These are phyloP conservation scores for Persicaria tinctoria DNA, from an alignment of 148 eudicot genomes.

Conservation along the genomic window DNA sequence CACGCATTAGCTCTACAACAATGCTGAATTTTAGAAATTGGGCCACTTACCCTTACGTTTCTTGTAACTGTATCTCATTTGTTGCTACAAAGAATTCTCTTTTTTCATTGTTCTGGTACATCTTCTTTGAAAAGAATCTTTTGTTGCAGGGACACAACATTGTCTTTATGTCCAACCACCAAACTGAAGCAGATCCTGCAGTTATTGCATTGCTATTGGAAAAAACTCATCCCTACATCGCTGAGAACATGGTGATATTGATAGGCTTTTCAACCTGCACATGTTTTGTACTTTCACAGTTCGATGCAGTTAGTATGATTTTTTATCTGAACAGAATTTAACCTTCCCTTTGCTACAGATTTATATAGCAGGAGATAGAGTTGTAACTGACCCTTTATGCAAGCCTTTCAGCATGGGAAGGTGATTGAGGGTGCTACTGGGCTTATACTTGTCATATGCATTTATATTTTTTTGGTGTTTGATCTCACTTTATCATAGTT, in stretches of 20 bases:
- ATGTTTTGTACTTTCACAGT: slow-evolving; percentile 15
- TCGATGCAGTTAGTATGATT: neutral
- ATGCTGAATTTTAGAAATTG: slow-evolving; percentile 4
- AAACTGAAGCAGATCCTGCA: slow-evolving; percentile 98
- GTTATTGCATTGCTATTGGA: slow-evolving; percentile 81
- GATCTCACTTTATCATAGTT: neutral
- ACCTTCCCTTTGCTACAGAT: slow-evolving; percentile 45
- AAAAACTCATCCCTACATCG: slow-evolving; percentile 50
- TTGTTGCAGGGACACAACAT: slow-evolving; percentile 79
- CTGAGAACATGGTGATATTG: slow-evolving; percentile 63
- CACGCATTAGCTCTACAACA: neutral
- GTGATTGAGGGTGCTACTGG: slow-evolving; percentile 27
- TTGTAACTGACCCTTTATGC: slow-evolving; percentile 91
- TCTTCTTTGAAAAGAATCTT: neutral
- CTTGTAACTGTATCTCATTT: neutral
- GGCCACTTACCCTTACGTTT: neutral
- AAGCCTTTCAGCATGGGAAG: slow-evolving; percentile 99
- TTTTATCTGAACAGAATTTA: slow-evolving; percentile 21
- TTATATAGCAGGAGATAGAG: slow-evolving; percentile 94
- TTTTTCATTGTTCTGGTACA: slow-evolving; percentile 8
- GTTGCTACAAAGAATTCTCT: neutral
- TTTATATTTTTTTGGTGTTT: slow-evolving; percentile 1
- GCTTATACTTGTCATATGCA: slow-evolving; percentile 1
- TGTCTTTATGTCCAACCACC: slow-evolving; percentile 95
- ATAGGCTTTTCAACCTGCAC: slow-evolving; percentile 14